These are phyloP conservation scores for Periconia macrospinosa DNA, from an alignment of 2,329 filamentous ascomycete genomes.

Conservation along the genomic window DNA sequence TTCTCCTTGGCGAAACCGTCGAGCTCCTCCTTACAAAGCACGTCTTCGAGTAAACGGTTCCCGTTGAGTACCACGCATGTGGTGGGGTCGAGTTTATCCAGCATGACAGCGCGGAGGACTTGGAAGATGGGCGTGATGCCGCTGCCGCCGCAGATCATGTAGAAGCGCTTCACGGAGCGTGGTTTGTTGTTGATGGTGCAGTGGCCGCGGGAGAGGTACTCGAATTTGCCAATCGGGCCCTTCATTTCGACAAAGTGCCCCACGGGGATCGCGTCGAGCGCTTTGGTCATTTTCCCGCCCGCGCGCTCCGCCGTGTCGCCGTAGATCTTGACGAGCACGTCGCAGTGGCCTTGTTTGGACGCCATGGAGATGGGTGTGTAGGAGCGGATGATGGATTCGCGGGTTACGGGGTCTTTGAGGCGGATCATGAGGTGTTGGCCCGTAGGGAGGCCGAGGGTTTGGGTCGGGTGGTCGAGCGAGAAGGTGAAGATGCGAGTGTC, in stretches of 20 bases:
- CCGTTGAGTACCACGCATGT: slow-evolving; percentile 75
- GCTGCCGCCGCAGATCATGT: slow-evolving; percentile 88
- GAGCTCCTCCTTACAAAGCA: slow-evolving; percentile 75
- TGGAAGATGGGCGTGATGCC: slow-evolving; percentile 92
- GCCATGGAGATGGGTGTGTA: slow-evolving; percentile 82
- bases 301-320: slow-evolving; percentile 57
- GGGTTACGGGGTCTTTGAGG: slow-evolving; percentile 69
- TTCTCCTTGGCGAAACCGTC: slow-evolving; percentile 63
- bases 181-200: slow-evolving; percentile 63
- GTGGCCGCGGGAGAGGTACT: slow-evolving; percentile 69
- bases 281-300: slow-evolving; percentile 81
- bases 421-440: slow-evolving; percentile 89
- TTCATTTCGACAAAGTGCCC: slow-evolving; percentile 82
- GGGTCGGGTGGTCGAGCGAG: slow-evolving; percentile 69
- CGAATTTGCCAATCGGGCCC: slow-evolving; percentile 83
- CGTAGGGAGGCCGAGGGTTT: slow-evolving; percentile 74
- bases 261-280: slow-evolving; percentile 71
- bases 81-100: slow-evolving; percentile 65
- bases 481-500: slow-evolving; percentile 85
- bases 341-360: slow-evolving; percentile 63
- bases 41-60: slow-evolving; percentile 76
- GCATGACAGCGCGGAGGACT: slow-evolving; percentile 73
- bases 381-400: slow-evolving; percentile 76
- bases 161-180: slow-evolving; percentile 65
- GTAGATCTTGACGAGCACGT: slow-evolving; percentile 85